A percentile compares a stretch with the other conserved stretches of the same genome.
phyloP scores from a whole-genome alignment of 441 rosid species.

The Monsonia emarginata region DNA sequence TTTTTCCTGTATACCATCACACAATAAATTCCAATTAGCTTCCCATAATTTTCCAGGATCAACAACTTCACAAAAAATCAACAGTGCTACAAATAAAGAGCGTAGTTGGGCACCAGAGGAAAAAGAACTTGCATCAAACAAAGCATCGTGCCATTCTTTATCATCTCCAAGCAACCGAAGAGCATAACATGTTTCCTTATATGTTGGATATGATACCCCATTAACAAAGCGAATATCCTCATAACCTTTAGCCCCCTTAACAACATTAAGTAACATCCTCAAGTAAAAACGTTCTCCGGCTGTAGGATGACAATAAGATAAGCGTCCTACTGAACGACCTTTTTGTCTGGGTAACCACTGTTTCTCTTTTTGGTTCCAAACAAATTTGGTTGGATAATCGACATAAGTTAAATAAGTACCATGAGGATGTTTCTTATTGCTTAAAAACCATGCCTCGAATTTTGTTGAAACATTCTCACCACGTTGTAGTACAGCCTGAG shows the following conservation, averaged over 20 bases:
- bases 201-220: background rate
- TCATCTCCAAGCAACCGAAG: slow-evolving; percentile 11
- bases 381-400: background rate
- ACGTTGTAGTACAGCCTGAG: background rate
- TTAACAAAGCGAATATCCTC: slow-evolving; percentile 4
- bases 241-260: background rate
- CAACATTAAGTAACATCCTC: background rate
- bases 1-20: background rate
- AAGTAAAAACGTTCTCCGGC: background rate
- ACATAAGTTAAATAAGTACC: too few relatives aligned
- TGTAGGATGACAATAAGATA: background rate
- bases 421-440: background rate
- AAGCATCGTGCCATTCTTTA: slow-evolving; percentile 10
- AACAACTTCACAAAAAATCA: background rate
- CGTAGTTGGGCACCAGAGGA: background rate
- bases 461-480: background rate
- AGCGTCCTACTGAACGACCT: background rate
- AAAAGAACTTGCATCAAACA: background rate
- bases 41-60: background rate
- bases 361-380: background rate
- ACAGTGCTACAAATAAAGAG: background rate
- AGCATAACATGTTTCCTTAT: background rate
- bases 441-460: background rate
- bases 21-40: background rate
- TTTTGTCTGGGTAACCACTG: background rate